These are phyloP conservation scores for Mycogone perniciosa DNA, from an alignment of 2,329 filamentous ascomycete species.

Conservation along the genomic window DNA sequence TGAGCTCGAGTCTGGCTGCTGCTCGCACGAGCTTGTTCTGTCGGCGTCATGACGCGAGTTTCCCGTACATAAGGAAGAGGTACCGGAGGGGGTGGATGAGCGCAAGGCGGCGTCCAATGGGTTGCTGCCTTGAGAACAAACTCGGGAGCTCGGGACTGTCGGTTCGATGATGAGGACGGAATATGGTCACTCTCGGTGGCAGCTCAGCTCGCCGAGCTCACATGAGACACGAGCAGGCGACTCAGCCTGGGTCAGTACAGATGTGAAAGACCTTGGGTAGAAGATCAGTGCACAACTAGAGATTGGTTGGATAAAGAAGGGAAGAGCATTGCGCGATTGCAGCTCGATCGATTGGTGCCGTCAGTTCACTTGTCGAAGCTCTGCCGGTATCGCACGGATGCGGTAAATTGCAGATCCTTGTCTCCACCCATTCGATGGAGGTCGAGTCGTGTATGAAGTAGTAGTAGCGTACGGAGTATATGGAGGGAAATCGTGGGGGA, in stretches of 20 bases:
- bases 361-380: constrained; percentile 10
- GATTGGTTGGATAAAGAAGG: constrained; percentile 3
- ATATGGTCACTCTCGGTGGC: no score
- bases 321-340: constrained; percentile 4
- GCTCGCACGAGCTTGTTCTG: constrained; percentile 25
- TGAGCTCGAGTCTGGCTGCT: constrained; percentile 25
- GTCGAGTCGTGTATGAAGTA: not conserved
- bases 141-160: not conserved
- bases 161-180: not conserved
- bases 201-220: no score
- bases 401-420: constrained; percentile 11
- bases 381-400: constrained; percentile 13
- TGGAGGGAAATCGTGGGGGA: not conserved
- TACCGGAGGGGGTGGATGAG: not conserved
- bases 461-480: not conserved
- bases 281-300: not conserved
- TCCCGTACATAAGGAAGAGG: constrained; percentile 5
- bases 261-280: not conserved
- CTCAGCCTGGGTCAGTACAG: not conserved
- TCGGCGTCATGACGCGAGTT: constrained; percentile 26
- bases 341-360: constrained; percentile 8
- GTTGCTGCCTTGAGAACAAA: not conserved
- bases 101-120: not conserved
- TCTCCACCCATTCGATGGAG: constrained; percentile 11
- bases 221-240: no score